Base-by-base conservation (phyloP, 2,329 filamentous ascomycete genomes). In the Penicillium occitanis region DNA sequence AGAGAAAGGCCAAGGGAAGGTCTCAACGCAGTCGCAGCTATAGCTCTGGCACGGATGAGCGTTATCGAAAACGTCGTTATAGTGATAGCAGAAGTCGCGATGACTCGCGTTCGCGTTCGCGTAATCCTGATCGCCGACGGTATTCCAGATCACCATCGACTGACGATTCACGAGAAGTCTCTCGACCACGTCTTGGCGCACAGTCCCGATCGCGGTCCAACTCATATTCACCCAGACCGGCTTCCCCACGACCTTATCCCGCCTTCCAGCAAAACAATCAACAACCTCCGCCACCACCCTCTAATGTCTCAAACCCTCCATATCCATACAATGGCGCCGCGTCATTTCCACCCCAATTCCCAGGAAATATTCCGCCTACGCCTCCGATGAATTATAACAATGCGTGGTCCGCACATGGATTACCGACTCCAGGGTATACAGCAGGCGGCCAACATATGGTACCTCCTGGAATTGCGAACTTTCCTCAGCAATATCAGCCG, bases 21-120 rank as follows among this genome's bases (percentile, higher is more conserved):
- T 51, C 63, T 62, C 87, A 72, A 74, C 67, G 63, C 40, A 72
- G 70, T 59, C 82, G 70, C 79, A 84, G 63, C 81, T 82, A 2
- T 80, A 66, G 64, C 51, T 46, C 33, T 13, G 86, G 70, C 73
- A 68, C 67, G 40, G 69, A 70, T 53, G 62, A 64, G 25, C 70
- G 71, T 50, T 63, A 65, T n/a, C 80, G 77, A 63, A 74, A 76
- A 65, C 71, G 78, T 60, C 76, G 79, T 46, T 78, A 80, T 68
- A 81, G 78, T 67, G 72, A 75, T 63, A 80, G 76, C 58, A 69
- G 69, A 11, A 73, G 72, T 63, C 72, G 71, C 58, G 73, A 72
- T 58, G 68, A 71, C 28, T 74, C 71, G 61, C 74, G 72, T 25
- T 75, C 77, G n/a, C 70, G 70, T 37, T 68, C 75, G 35, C 69